Evolutionary conservation across 2,329 filamentous ascomycete species (phyloP), one percentile per base, ranked within the genome.

Genomic region (Cladobotryum mycophilum): DNA sequence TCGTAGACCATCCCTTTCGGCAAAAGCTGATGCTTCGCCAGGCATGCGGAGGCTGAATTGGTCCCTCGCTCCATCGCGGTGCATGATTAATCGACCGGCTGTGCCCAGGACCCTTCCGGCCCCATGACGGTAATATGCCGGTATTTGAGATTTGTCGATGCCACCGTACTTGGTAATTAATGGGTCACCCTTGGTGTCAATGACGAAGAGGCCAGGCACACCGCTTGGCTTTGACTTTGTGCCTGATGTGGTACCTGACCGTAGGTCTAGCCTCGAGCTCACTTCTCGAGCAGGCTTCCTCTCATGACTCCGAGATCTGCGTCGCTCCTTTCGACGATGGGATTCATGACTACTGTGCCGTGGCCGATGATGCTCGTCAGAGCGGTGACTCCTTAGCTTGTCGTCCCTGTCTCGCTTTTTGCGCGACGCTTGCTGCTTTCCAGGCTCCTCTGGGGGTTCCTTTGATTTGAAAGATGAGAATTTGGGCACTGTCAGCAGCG

Each of bases 151-250:
- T 35, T 80, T 81, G 63, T 96, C 83, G 37, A 87, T 76, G 25
- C 80, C 78, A 2, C 88, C 88, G 64, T 91, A 96, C 22, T 78
- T 78, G 41, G 86, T 67, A 56, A 93, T 89, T 44, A 89, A 77
- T 4, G 77, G 72, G 60, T 97, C 92, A 0, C 92, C 91, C 61
- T 82, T 83, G 40, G 74, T 81, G 67, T 97, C 92, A 47, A 88
- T 61, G 41, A 81, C 60, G 64, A 81, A 91, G 3, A 62, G 37
- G 61, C 63, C 56, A 20, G 64, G 55, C 62, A 53, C 50, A 18
- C 46, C 51, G 15, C 47, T 30, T 25, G 14, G 38, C 38, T 34
- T 30, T 25, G 14, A 35, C 38, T 34, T 40, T 3, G 35, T 13
- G 14, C 11, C 40, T 15, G 30, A 35, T 30, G 4, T 30, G 25